A percentile compares a stretch with the other conserved stretches of the same genome.
Evolutionary conservation across 345 rosid genomes (phyloP).

Genomic region (Isatis tinctoria): DNA sequence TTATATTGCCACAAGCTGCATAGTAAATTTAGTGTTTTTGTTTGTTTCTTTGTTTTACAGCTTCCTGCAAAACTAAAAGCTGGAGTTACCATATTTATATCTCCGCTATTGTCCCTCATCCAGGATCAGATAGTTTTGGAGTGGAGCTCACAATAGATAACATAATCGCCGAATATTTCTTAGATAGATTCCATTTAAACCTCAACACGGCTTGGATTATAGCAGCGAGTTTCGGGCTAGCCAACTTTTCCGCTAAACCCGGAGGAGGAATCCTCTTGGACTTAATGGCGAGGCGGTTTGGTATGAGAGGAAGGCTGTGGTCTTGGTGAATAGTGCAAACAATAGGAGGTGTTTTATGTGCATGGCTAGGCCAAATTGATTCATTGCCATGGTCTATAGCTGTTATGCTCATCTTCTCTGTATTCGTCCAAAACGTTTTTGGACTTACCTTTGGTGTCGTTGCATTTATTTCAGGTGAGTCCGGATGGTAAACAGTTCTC

Average conservation of each 20-base stretch:
- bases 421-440: slow-evolving; percentile 82
- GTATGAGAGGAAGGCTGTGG: slow-evolving; percentile 94
- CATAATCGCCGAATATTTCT: slow-evolving; percentile 82
- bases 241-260: slow-evolving; percentile 74
- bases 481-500: too few species aligned
- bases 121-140: slow-evolving; percentile 95
- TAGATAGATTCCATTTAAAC: slow-evolving; percentile 66
- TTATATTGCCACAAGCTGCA: background rate
- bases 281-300: slow-evolving; percentile 50
- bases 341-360: slow-evolving; percentile 61
- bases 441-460: slow-evolving; percentile 89
- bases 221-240: slow-evolving; percentile 82
- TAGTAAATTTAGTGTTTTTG: background rate
- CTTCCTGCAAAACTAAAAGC: slow-evolving; percentile 83
- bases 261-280: slow-evolving; percentile 76
- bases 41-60: slow-evolving; percentile 36
- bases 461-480: slow-evolving; percentile 61
- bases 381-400: slow-evolving; percentile 49
- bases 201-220: slow-evolving; percentile 82
- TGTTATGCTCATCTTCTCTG: slow-evolving; percentile 69
- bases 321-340: slow-evolving; percentile 74
- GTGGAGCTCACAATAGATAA: slow-evolving; percentile 84
- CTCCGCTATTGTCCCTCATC: slow-evolving; percentile 81
- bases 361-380: slow-evolving; percentile 45
- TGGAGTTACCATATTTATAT: slow-evolving; percentile 82